Base-by-base conservation (phyloP, 2,329 filamentous ascomycete genomes). In the Aureobasidium sp. region DNA sequence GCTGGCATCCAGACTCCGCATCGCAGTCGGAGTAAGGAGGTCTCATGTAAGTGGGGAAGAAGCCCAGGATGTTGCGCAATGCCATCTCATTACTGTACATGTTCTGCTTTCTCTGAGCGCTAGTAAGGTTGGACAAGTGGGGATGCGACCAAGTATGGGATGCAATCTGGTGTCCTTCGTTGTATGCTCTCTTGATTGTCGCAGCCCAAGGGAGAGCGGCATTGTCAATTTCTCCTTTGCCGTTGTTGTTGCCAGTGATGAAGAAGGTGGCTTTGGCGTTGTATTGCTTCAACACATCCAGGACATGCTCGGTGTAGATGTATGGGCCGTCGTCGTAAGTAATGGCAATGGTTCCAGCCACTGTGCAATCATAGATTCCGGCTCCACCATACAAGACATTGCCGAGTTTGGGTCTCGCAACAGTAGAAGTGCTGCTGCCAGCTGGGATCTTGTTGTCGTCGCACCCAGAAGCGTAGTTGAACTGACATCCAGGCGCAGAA, bases 261-360 rank as follows among this genome's bases (percentile, higher is more conserved):
- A 96, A 97, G 73, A 96, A 94, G 0, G 91, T 96, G 0, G 91
- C 91, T 22, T 80, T 83, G 15, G 87, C 90, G 62, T 82, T 79
- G 69, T 90, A 81, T 6, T 72, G 72, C 39, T 79, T 77, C n/a
- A 96, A 79, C 0, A 90, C 76, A 47, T 84, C 75, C 60, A 91
- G 76, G 63, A 96, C 91, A 61, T 86, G 83, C 48, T 74, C 70
- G 1, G 91, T 95, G 72, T 89, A 81, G 47, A 81, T 74, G 1
- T 88, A 92, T 0, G 91, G 91, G 31, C 86, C 88, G 75, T 96
- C 91, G 76, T 96, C 91, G 69, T 96, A 87, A 1, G 90, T 96
- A 42, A 97, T 79, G 0, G 90, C 91, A 19, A 96, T 80, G 29
- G 93, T 74, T 11, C 57, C 57, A n/a, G 57, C 37, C 42, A 76